A percentile compares a stretch with the other conserved stretches of the same genome.
These are phyloP conservation scores for Dryadomyces quercus-mongolicae DNA, from an alignment of 2,329 filamentous ascomycete genomes.

Conservation along the genomic window DNA sequence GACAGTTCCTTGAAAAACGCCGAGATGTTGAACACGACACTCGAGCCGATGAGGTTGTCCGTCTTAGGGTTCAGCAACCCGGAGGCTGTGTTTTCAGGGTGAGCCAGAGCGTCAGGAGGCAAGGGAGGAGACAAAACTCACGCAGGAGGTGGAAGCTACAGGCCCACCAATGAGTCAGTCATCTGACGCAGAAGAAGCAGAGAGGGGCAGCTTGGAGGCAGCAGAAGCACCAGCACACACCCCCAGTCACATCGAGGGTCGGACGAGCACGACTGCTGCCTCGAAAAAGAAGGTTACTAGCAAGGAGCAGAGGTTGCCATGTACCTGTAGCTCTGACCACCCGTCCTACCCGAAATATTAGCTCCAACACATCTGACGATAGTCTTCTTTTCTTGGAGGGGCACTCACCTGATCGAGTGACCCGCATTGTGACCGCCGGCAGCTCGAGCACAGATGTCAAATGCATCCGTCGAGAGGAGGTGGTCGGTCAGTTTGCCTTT, in stretches of 20 bases:
- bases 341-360: slow-evolving; percentile 4
- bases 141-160: slow-evolving; percentile 21
- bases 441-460: slow-evolving; percentile 40
- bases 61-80: slow-evolving; percentile 61
- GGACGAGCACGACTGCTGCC: slow-evolving; percentile 16
- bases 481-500: slow-evolving; percentile 14
- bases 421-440: slow-evolving; percentile 51
- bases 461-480: slow-evolving; percentile 9
- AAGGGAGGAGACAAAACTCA: slow-evolving; percentile 1
- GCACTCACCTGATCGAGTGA: slow-evolving; percentile 25
- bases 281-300: neutral
- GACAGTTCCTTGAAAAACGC: slow-evolving; percentile 29
- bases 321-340: slow-evolving; percentile 13
- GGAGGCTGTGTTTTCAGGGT: slow-evolving; percentile 28
- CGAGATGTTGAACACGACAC: slow-evolving; percentile 50
- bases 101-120: neutral
- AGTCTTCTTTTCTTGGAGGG: neutral
- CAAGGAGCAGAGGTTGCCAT: neutral
- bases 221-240: neutral
- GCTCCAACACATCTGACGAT: no score
- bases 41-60: slow-evolving; percentile 63
- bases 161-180: neutral
- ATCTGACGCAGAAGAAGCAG: neutral
- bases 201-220: neutral
- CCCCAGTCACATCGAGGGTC: neutral